A percentile compares a stretch with the other conserved stretches of the same genome.
These are phyloP conservation scores for Aspergillus niger DNA, from an alignment of 2,329 filamentous ascomycete genomes.

Conservation along the genomic window DNA sequence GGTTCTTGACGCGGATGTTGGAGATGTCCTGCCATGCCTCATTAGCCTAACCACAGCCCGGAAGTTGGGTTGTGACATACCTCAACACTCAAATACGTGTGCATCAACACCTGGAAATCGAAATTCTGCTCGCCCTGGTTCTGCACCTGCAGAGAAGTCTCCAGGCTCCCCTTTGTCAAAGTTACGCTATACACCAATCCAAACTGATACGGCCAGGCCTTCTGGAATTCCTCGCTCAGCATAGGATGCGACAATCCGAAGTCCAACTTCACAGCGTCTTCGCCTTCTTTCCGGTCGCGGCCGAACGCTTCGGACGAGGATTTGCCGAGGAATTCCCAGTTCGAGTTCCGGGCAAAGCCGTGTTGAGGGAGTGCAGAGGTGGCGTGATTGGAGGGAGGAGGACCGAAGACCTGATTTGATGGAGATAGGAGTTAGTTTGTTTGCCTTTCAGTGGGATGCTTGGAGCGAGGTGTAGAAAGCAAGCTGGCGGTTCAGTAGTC, in stretches of 20 bases:
- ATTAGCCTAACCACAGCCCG: neutral
- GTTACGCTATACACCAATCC: slow-evolving; percentile 92
- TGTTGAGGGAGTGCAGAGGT: slow-evolving; percentile 84
- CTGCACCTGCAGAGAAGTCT: slow-evolving; percentile 80
- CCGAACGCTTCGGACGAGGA: slow-evolving; percentile 66
- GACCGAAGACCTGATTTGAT: slow-evolving; percentile 71
- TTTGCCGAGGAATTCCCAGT: slow-evolving; percentile 88
- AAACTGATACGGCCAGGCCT: slow-evolving; percentile 84
- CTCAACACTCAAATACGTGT: slow-evolving; percentile 82
- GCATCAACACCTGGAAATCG: slow-evolving; percentile 88
- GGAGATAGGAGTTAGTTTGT: neutral
- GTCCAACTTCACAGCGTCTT: slow-evolving; percentile 85
- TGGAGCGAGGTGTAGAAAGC: neutral
- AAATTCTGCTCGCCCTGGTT: slow-evolving; percentile 83
- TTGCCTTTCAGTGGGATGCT: neutral
- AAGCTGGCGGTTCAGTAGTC: neutral
- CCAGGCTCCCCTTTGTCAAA: slow-evolving; percentile 70
- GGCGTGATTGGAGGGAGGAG: slow-evolving; percentile 72
- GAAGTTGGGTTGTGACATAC: slow-evolving; percentile 55
- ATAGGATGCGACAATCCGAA: slow-evolving; percentile 81
- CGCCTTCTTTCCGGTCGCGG: slow-evolving; percentile 47
- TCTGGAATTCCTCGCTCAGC: slow-evolving; percentile 67
- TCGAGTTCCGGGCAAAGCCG: slow-evolving; percentile 85
- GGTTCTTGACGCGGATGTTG: slow-evolving; percentile 70
- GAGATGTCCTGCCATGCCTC: slow-evolving; percentile 68